Conservation (phyloP, 2,329 filamentous ascomycete species). For the Elsinoe necatrix region DNA sequence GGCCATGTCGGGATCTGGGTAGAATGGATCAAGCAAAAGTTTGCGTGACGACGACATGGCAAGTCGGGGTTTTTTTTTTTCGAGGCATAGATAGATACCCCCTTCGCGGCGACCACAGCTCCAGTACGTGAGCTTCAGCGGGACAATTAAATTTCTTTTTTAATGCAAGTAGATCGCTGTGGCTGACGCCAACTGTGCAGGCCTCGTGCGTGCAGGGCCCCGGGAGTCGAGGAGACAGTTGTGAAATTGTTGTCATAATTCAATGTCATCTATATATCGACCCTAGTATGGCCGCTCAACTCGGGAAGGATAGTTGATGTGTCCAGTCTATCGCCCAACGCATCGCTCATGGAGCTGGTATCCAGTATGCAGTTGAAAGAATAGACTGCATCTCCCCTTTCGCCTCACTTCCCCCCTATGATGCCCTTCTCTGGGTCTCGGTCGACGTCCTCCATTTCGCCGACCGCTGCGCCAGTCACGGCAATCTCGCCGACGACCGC, state of each 20-base stretch:
- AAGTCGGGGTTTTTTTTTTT: background rate
- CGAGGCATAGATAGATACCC: background rate
- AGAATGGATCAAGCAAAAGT: slow-evolving; percentile 37
- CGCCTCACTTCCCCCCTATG: background rate
- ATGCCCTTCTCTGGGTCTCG: slow-evolving; percentile 21
- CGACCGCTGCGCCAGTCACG: slow-evolving; percentile 32
- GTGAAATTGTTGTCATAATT: no score
- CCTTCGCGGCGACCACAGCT: background rate
- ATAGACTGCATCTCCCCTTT: background rate
- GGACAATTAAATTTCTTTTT: no score
- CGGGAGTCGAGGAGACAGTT: no score
- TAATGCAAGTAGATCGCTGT: no score
- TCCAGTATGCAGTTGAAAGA: background rate
- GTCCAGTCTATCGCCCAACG: slow-evolving; percentile 3
- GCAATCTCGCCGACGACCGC: slow-evolving; percentile 34
- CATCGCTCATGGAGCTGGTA: slow-evolving; percentile 1
- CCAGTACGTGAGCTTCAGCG: background rate
- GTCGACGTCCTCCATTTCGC: slow-evolving; percentile 21
- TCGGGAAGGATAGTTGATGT: background rate
- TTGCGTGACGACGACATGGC: background rate
- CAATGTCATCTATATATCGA: no score
- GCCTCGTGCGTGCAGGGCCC: no score
- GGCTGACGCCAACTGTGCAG: no score
- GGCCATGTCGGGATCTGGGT: slow-evolving; percentile 45
- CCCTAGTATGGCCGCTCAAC: no score